Conservation (phyloP, 106 monocot species). For the Dactylorhiza incarnata region DNA sequence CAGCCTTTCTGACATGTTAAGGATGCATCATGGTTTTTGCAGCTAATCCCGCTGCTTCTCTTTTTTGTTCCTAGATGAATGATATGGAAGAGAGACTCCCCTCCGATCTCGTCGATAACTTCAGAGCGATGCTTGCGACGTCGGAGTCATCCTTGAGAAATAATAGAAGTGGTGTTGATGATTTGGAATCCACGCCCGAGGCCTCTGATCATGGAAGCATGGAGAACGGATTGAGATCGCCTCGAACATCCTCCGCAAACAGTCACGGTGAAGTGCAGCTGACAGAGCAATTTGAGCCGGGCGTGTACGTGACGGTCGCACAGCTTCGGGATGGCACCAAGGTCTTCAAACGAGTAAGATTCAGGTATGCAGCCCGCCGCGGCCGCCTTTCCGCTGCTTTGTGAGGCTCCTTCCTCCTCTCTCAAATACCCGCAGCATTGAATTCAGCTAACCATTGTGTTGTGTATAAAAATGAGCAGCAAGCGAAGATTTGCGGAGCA, state of each 20-base stretch:
- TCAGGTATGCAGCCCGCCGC: slow-evolving; percentile 59
- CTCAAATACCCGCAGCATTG: too few species aligned
- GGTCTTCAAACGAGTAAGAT: slow-evolving; percentile 60
- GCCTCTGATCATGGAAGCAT: too few species aligned
- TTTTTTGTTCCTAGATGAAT: slow-evolving; percentile 40
- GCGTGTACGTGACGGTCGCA: slow-evolving; percentile 62
- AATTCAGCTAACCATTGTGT: too few species aligned
- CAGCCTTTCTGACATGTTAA: too few species aligned
- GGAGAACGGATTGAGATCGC: too few species aligned
- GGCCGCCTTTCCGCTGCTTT: too few species aligned
- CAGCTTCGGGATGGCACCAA: slow-evolving; percentile 43
- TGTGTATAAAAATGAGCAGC: too few species aligned
- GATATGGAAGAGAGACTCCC: slow-evolving; percentile 43
- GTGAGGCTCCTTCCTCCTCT: too few species aligned
- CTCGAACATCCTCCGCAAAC: too few species aligned
- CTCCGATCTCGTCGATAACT: slow-evolving; percentile 25
- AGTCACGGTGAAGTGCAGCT: slow-evolving; percentile 22
- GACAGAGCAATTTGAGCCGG: slow-evolving; percentile 85
- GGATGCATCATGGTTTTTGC: too few species aligned
- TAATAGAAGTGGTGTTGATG: not conserved
- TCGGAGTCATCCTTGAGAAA: slow-evolving; percentile 32
- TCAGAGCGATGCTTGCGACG: slow-evolving; percentile 29
- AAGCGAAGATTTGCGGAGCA: slow-evolving; percentile 19
- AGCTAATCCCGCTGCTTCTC: too few species aligned
- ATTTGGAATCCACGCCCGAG: not conserved